Evolutionary conservation across 116 monocot genomes (phyloP).

Genomic region (Iris pallida): DNA sequence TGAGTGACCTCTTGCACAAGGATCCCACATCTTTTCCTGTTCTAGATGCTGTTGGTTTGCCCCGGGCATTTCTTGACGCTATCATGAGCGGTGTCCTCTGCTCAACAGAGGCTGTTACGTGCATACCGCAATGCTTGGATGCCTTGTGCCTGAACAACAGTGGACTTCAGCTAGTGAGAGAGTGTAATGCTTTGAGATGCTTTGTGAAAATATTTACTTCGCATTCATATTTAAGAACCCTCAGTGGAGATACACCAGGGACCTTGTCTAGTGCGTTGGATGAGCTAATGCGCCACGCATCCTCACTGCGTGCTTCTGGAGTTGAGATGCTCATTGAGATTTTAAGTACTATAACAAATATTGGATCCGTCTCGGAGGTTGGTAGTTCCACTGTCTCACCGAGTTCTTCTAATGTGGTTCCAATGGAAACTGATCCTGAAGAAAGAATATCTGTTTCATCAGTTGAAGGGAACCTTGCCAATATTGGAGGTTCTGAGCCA

Average conservation of each 20-base stretch:
- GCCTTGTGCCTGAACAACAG: constrained; percentile 63
- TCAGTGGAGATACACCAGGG: constrained; percentile 46
- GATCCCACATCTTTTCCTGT: constrained; percentile 83
- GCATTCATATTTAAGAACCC: constrained; percentile 48
- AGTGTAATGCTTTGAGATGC: constrained; percentile 56
- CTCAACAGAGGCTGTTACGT: constrained; percentile 58
- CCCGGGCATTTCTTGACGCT: constrained; percentile 64
- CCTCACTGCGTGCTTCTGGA: constrained; percentile 59
- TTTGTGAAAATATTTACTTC: constrained; percentile 82
- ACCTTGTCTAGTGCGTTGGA: constrained; percentile 65
- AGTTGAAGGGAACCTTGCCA: constrained; percentile 26
- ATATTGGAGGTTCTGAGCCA: constrained; percentile 31
- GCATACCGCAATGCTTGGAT: constrained; percentile 80
- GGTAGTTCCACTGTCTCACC: constrained; percentile 19
- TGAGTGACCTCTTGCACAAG: constrained; percentile 86
- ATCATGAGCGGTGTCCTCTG: constrained; percentile 50
- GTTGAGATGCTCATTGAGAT: constrained; percentile 76
- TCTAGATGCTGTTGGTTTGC: constrained; percentile 62
- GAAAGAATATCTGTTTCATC: constrained; percentile 27
- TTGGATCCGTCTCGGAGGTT: constrained; percentile 41
- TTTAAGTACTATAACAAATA: constrained; percentile 40
- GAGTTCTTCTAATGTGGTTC: constrained; percentile 15
- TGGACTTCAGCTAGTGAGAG: constrained; percentile 65
- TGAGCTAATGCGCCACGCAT: constrained; percentile 67
- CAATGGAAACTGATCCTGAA: constrained; percentile 53